phyloP scores from a whole-genome alignment of 2,329 filamentous ascomycete genomes.

The Zopfia rhizophila region DNA sequence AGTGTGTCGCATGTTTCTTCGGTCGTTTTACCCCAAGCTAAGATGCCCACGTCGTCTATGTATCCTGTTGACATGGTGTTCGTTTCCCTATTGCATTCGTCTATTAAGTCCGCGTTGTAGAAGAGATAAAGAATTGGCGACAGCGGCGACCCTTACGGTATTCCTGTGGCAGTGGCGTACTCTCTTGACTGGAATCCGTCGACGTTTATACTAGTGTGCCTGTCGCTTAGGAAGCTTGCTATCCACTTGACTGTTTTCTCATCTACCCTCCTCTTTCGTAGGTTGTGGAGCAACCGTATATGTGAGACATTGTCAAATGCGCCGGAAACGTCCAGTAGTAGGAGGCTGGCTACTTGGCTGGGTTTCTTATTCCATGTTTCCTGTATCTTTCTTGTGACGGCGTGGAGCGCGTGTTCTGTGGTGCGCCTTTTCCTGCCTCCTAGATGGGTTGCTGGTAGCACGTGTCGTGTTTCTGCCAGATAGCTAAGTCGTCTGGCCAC shows the following conservation, averaged over 20 bases:
- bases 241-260: slow-evolving; percentile 28
- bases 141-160: slow-evolving; percentile 42
- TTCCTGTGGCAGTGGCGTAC: slow-evolving; percentile 31
- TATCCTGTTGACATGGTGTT: slow-evolving; percentile 27
- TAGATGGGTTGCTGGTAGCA: slow-evolving; percentile 38
- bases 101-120: slow-evolving; percentile 44
- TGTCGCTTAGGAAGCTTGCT: slow-evolving; percentile 27
- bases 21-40: slow-evolving; percentile 25
- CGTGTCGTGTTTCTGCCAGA: slow-evolving; percentile 24
- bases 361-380: slow-evolving; percentile 26
- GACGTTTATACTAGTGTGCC: slow-evolving; percentile 27
- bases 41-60: slow-evolving; percentile 36
- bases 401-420: slow-evolving; percentile 38
- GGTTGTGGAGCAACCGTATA: slow-evolving; percentile 33
- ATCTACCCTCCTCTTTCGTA: slow-evolving; percentile 26
- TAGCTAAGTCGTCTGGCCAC: slow-evolving; percentile 28
- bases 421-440: slow-evolving; percentile 35
- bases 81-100: slow-evolving; percentile 24
- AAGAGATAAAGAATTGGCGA: slow-evolving; percentile 47
- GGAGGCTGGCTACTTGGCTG: slow-evolving; percentile 38
- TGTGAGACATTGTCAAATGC: slow-evolving; percentile 43
- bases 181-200: slow-evolving; percentile 18
- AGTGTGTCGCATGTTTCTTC: slow-evolving; percentile 30
- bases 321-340: slow-evolving; percentile 41
- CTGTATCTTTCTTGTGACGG: slow-evolving; percentile 37